Percentiles rank a stretch among this genome's conserved stretches.
phyloP scores from a whole-genome alignment of 1,139 yeast species.

The Yamadazyma atmosphaerica region DNA sequence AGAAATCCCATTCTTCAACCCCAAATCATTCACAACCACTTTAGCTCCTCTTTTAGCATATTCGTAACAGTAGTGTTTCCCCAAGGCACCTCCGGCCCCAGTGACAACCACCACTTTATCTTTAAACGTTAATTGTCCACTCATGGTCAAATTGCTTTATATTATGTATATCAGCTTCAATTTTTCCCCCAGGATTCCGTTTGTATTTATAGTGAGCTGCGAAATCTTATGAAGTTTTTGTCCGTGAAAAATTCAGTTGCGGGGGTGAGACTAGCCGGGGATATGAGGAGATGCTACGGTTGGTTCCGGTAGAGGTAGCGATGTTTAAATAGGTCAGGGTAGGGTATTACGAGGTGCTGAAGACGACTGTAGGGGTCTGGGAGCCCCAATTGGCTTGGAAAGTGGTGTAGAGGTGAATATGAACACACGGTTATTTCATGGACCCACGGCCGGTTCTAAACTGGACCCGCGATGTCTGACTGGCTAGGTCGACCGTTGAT shows the following conservation, averaged over 20 bases:
- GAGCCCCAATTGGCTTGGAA: no score
- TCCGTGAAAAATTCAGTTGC: slow-evolving; percentile 1
- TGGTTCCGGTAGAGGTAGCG: not conserved
- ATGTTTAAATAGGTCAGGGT: no score
- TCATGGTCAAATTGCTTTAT: slow-evolving; percentile 20
- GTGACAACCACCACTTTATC: slow-evolving; percentile 89
- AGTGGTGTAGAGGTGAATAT: no score
- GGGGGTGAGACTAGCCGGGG: not conserved
- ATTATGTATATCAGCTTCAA: not conserved
- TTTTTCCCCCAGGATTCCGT: not conserved
- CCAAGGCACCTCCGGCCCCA: slow-evolving; percentile 98
- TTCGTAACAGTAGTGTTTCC: slow-evolving; percentile 82
- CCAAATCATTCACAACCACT: slow-evolving; percentile 91
- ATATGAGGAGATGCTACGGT: not conserved
- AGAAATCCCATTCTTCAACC: slow-evolving; percentile 60
- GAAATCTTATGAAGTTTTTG: not conserved
- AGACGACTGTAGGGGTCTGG: no score
- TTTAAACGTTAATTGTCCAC: slow-evolving; percentile 50
- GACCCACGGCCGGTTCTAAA: no score
- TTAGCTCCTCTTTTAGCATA: slow-evolving; percentile 90
- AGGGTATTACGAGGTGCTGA: not conserved
- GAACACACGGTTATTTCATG: no score
- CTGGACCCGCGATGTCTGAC: no score
- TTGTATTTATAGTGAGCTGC: not conserved
- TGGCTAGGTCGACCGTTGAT: no score